Evolutionary conservation across 2,329 filamentous ascomycete genomes (phyloP).

Genomic region (Leptographium wingfieldii): DNA sequence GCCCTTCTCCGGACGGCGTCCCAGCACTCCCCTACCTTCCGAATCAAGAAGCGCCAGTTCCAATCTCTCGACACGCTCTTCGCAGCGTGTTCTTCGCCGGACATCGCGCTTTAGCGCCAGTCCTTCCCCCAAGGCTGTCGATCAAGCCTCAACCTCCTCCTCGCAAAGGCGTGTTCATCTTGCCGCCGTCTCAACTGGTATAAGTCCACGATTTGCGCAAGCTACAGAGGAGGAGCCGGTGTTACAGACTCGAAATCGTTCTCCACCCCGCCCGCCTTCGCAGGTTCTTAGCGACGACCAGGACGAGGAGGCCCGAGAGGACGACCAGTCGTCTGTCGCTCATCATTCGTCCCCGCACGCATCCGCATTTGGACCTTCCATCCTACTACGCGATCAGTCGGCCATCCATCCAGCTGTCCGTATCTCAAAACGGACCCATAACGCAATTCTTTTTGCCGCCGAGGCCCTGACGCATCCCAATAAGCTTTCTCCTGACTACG

Average conservation of each 20-base stretch:
- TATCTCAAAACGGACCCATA: constrained; percentile 74
- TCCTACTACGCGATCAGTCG: constrained; percentile 20
- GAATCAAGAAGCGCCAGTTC: constrained; percentile 23
- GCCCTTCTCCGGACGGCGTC: constrained; percentile 22
- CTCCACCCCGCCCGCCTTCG: constrained; percentile 24
- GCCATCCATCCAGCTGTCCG: constrained; percentile 38
- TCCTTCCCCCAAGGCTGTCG: constrained; percentile 21
- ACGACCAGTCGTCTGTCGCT: constrained; percentile 20
- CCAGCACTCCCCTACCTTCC: constrained; percentile 14
- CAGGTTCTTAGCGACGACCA: constrained; percentile 35
- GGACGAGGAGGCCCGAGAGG: constrained; percentile 20
- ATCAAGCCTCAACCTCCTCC: not conserved
- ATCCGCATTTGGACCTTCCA: constrained; percentile 7
- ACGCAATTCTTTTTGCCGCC: constrained; percentile 82
- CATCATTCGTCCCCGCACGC: constrained; percentile 8
- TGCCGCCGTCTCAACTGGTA: constrained; percentile 34
- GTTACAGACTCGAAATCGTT: not conserved
- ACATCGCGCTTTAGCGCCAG: constrained; percentile 37
- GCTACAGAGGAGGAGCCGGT: constrained; percentile 8
- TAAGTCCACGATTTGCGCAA: constrained; percentile 26
- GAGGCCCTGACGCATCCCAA: constrained; percentile 77
- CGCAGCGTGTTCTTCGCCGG: constrained; percentile 35
- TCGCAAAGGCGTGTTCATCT: constrained; percentile 27
- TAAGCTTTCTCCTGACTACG: constrained; percentile 68
- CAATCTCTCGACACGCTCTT: constrained; percentile 27